These are phyloP conservation scores for Geopyxis carbonaria DNA, from an alignment of 495 filamentous ascomycete genomes.

Conservation along the genomic window DNA sequence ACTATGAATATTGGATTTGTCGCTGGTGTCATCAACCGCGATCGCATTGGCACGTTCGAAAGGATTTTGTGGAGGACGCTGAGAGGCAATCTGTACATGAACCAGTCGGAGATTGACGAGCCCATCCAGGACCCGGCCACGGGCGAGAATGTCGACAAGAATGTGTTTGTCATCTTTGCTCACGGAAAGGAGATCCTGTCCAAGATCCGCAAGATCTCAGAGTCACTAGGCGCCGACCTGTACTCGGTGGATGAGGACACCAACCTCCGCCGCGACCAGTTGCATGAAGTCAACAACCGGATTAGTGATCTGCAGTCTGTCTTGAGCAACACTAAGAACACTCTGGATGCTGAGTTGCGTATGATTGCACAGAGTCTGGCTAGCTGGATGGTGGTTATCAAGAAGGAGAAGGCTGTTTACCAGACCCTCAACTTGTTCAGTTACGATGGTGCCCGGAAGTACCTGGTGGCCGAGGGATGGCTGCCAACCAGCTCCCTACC, in stretches of 20 bases:
- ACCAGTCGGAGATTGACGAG: slow-evolving; percentile 93
- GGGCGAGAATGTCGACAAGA: slow-evolving; percentile 87
- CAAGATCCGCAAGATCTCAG: slow-evolving; percentile 97
- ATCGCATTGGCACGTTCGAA: slow-evolving; percentile 87
- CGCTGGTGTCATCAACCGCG: slow-evolving; percentile 86
- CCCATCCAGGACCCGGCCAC: slow-evolving; percentile 81
- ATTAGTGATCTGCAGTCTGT: slow-evolving; percentile 80
- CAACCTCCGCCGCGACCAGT: slow-evolving; percentile 80
- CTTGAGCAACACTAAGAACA: slow-evolving; percentile 86
- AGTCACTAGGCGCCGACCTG: slow-evolving; percentile 83
- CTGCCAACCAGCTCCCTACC: slow-evolving; percentile 77
- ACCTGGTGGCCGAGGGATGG: slow-evolving; percentile 95
- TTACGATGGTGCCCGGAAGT: slow-evolving; percentile 88
- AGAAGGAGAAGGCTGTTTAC: slow-evolving; percentile 98
- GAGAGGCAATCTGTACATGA: slow-evolving; percentile 98
- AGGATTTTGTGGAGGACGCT: slow-evolving; percentile 92
- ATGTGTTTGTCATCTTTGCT: slow-evolving; percentile 97
- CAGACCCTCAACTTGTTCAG: slow-evolving; percentile 90
- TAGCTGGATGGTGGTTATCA: slow-evolving; percentile 90
- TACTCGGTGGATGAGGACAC: slow-evolving; percentile 97
- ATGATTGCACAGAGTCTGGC: slow-evolving; percentile 80
- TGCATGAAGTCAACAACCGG: slow-evolving; percentile 88
- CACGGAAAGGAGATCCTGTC: slow-evolving; percentile 95
- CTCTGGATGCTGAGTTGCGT: slow-evolving; percentile 78
- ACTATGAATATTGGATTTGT: slow-evolving; percentile 87